Evolutionary conservation across 768 basidiomycete genomes (phyloP).

Genomic region (Mycena filopes): DNA sequence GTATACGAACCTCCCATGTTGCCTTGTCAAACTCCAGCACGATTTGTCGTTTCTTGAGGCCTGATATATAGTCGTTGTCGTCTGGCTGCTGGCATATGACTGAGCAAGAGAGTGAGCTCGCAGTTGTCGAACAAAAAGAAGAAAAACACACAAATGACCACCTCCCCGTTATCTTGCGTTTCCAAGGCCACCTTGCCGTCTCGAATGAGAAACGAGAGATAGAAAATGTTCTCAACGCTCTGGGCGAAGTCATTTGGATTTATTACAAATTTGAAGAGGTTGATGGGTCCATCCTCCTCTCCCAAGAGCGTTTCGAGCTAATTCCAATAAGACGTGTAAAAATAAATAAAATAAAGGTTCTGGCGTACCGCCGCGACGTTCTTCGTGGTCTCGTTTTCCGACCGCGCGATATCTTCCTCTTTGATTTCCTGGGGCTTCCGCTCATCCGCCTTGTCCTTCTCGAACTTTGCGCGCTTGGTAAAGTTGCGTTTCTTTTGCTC

Average conservation of each 20-base stretch:
- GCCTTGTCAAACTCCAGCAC: conserved; percentile 93
- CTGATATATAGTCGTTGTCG: conserved; percentile 69
- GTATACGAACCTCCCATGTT: conserved; percentile 79
- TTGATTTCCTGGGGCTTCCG: conserved; percentile 82
- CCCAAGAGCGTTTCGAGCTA: conserved; percentile 74
- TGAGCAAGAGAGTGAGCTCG: conserved; percentile 38
- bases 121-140: conserved; percentile 2
- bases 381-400: conserved; percentile 90
- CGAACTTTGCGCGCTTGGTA: conserved; percentile 71
- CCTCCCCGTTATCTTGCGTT: conserved; percentile 72
- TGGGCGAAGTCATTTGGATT: conserved; percentile 94
- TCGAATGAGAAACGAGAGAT: conserved; percentile 91
- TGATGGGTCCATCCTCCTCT: conserved; percentile 61
- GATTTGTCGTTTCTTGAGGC: conserved; percentile 82
- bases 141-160: conserved; percentile 72
- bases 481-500: conserved; percentile 82
- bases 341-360: background rate
- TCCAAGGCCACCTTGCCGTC: conserved; percentile 86
- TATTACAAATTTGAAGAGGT: conserved; percentile 87
- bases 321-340: background rate
- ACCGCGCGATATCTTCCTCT: conserved; percentile 84
- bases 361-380: conserved; percentile 79
- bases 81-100: conserved; percentile 73
- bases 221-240: conserved; percentile 96
- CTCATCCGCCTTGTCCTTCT: conserved; percentile 77